Evolutionary conservation across 2,329 filamentous ascomycete species (phyloP).

Genomic region (Rutstroemia sydowiana): DNA sequence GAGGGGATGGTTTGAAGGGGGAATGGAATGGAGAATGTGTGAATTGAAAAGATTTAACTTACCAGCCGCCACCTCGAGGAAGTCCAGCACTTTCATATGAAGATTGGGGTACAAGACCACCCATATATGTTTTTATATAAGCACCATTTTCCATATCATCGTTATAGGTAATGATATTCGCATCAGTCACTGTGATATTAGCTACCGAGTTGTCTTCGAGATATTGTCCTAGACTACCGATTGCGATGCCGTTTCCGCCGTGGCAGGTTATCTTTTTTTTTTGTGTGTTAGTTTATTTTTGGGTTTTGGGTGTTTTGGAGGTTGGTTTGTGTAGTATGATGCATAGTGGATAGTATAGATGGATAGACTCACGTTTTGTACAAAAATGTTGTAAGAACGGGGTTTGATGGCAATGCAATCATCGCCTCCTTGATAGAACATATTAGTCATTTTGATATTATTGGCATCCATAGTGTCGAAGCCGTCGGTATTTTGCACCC

Average conservation of each 20-base stretch:
- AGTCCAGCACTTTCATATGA: constrained; percentile 42
- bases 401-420: constrained; percentile 52
- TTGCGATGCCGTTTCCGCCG: constrained; percentile 48
- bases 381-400: constrained; percentile 42
- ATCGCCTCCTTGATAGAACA: constrained; percentile 48
- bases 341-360: not conserved
- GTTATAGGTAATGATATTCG: constrained; percentile 38
- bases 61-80: constrained; percentile 45
- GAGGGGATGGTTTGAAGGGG: not conserved
- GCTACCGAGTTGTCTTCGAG: constrained; percentile 44
- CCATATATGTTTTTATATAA: constrained; percentile 52
- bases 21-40: not conserved
- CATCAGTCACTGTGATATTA: constrained; percentile 42
- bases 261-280: constrained; percentile 35
- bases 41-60: too few species aligned
- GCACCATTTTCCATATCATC: constrained; percentile 41
- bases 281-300: too few species aligned
- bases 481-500: constrained; percentile 51
- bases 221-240: constrained; percentile 49
- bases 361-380: constrained; percentile 35
- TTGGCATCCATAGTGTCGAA: constrained; percentile 49
- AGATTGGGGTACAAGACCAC: constrained; percentile 37
- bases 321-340: not conserved
- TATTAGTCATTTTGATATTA: constrained; percentile 42
- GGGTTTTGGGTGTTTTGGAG: too few species aligned